Percentiles rank a stretch among this genome's conserved stretches.
Evolutionary conservation across 2,329 filamentous ascomycete genomes (phyloP).

Genomic region (Grosmannia penicillata): DNA sequence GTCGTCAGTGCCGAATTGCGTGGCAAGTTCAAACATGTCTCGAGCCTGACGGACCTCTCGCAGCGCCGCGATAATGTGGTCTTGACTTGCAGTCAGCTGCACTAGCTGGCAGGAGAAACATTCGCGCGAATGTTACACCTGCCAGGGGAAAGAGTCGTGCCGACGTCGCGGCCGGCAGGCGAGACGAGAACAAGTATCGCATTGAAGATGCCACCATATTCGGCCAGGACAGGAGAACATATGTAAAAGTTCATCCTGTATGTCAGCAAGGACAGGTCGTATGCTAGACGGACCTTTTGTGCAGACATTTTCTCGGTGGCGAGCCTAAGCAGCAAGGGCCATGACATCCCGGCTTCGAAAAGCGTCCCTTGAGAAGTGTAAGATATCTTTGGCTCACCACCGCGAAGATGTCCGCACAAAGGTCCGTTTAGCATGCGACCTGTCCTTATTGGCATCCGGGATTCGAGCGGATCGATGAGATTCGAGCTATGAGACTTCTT

Average conservation of each 20-base stretch:
- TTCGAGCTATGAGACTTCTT: too few species aligned
- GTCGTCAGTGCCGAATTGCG: too few species aligned
- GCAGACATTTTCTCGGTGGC: not conserved
- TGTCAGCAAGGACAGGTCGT: not conserved
- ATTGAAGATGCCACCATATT: constrained; percentile 1
- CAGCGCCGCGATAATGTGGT: too few species aligned
- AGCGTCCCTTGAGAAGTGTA: too few species aligned
- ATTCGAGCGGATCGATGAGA: too few species aligned
- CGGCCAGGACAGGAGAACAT: not conserved
- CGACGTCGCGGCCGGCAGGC: too few species aligned
- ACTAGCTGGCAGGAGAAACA: too few species aligned
- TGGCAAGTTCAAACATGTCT: too few species aligned
- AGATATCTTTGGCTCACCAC: not conserved
- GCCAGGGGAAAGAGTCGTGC: too few species aligned
- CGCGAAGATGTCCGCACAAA: not conserved
- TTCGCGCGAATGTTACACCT: too few species aligned
- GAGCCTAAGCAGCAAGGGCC: not conserved
- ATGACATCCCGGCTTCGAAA: not conserved
- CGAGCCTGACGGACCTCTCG: too few species aligned
- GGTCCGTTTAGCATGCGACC: not conserved
- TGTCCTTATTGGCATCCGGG: not conserved
- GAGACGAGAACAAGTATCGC: constrained; percentile 1
- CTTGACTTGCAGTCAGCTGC: too few species aligned
- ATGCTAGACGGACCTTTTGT: not conserved
- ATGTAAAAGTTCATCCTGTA: constrained; percentile 4